A percentile compares a stretch with the other conserved stretches of the same genome.
Conservation (phyloP, 129 eudicot species). For the Pittosporum tobira region DNA sequence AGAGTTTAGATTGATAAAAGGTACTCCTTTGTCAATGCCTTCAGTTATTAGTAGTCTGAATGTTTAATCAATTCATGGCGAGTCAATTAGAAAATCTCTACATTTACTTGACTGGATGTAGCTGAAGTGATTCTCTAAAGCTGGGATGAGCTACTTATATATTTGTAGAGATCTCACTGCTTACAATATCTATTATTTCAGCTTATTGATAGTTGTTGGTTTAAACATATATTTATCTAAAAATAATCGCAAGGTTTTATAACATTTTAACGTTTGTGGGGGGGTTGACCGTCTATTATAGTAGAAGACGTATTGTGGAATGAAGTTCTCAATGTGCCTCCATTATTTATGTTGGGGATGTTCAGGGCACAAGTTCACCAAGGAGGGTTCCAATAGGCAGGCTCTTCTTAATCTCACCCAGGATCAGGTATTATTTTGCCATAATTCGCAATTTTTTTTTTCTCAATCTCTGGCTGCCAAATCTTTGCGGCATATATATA, state of each 20-base stretch:
- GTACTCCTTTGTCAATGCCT: conserved; percentile 19
- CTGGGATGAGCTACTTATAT: too few relatives aligned
- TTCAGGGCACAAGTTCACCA: conserved; percentile 69
- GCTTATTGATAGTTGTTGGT: neutral
- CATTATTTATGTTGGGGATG: conserved; percentile 3
- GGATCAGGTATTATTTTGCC: conserved; percentile 39
- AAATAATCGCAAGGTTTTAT: neutral
- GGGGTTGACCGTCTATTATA: neutral
- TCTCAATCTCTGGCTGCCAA: neutral
- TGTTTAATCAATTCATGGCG: neutral
- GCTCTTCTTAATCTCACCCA: conserved; percentile 71
- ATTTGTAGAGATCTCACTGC: too few relatives aligned
- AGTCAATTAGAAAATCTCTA: too few relatives aligned
- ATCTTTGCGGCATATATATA: neutral
- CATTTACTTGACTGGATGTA: too few relatives aligned
- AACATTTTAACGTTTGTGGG: neutral
- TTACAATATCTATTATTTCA: neutral
- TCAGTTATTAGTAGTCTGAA: neutral
- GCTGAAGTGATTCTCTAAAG: too few relatives aligned
- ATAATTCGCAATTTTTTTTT: neutral
- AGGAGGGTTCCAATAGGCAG: conserved; percentile 49
- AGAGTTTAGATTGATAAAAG: conserved; percentile 56
- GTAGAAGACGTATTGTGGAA: neutral
- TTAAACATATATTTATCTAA: neutral
- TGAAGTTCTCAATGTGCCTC: conserved; percentile 10